Conservation (phyloP, 306 rosid genomes). For the Cicer yamashitae region DNA sequence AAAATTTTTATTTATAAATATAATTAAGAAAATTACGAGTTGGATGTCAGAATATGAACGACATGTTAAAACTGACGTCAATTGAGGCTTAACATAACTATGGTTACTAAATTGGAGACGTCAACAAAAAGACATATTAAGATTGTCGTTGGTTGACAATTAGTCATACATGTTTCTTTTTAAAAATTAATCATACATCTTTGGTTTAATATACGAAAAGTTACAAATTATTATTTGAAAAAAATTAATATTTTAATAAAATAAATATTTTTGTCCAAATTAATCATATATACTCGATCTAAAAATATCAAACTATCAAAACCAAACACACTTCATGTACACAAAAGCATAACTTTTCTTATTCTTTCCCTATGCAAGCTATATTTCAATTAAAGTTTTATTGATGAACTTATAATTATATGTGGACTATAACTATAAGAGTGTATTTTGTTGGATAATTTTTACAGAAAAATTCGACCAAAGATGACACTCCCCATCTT, state of each 20-base stretch:
- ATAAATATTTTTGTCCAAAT: background rate
- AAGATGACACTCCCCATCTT: slow-evolving; percentile 87
- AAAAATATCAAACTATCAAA: background rate
- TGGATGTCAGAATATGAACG: background rate
- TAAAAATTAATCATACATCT: too few species aligned
- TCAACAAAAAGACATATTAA: background rate
- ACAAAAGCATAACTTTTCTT: background rate
- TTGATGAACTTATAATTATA: background rate
- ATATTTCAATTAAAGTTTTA: background rate
- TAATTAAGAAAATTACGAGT: background rate
- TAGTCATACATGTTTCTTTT: background rate
- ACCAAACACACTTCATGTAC: background rate
- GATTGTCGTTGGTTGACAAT: background rate
- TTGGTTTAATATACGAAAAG: background rate
- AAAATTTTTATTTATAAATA: background rate
- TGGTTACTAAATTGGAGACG: background rate
- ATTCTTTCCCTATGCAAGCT: background rate
- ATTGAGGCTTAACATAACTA: background rate
- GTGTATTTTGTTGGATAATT: background rate
- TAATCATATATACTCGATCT: background rate
- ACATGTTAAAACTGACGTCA: background rate
- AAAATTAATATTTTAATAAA: background rate
- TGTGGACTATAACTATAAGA: background rate
- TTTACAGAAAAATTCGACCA: slow-evolving; percentile 82
- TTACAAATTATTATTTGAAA: background rate